phyloP scores from a whole-genome alignment of 2,329 filamentous ascomycete genomes.

The Zelopaecilomyces penicillatus region DNA sequence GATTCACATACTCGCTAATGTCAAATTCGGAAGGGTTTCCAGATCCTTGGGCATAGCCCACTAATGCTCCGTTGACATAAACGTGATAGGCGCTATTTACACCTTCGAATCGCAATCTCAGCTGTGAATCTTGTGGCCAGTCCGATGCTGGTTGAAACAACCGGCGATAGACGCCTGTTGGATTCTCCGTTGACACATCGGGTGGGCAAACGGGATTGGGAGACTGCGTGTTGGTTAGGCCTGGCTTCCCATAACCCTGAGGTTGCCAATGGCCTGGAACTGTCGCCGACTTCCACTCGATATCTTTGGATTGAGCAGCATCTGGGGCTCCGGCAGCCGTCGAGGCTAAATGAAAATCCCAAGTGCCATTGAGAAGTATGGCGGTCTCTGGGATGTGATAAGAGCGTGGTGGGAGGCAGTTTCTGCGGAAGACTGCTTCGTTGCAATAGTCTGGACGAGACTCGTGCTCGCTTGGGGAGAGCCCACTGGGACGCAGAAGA shows the following conservation, averaged over 20 bases:
- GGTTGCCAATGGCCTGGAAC: conserved; percentile 63
- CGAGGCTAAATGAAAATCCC: conserved; percentile 45
- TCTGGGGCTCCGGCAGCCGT: conserved; percentile 39
- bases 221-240: conserved; percentile 59
- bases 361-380: conserved; percentile 45
- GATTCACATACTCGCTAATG: conserved; percentile 40
- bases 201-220: conserved; percentile 59
- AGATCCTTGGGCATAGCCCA: conserved; percentile 62
- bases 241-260: conserved; percentile 55
- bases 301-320: conserved; percentile 15
- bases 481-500: conserved; percentile 15
- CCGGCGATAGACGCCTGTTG: conserved; percentile 52
- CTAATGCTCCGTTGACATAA: conserved; percentile 52
- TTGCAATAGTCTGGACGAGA: conserved; percentile 40
- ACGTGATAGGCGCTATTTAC: conserved; percentile 62
- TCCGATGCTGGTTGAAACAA: conserved; percentile 41
- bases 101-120: conserved; percentile 58
- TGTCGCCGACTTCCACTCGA: conserved; percentile 33
- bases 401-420: conserved; percentile 42
- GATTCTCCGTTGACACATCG: conserved; percentile 50
- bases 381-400: conserved; percentile 44
- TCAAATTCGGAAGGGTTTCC: conserved; percentile 62
- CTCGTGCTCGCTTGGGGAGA: conserved; percentile 22
- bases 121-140: conserved; percentile 35
- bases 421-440: conserved; percentile 43